phyloP scores from a whole-genome alignment of 805 yeast species.

The Diddensiella transvaalensis region DNA sequence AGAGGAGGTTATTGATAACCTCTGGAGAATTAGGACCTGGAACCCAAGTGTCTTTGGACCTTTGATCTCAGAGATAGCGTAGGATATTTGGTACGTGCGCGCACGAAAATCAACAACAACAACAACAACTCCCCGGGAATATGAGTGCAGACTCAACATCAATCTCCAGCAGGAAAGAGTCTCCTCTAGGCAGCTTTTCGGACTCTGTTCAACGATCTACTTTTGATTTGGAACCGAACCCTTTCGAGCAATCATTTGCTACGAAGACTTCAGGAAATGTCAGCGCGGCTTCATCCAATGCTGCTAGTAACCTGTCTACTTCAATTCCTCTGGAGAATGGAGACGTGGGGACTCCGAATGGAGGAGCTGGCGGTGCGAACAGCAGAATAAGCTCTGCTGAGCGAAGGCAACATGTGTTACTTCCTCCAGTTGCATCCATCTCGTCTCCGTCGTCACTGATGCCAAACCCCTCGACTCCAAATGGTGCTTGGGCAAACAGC shows the following conservation, averaged over 20 bases:
- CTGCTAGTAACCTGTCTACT: background rate
- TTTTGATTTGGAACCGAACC: slow-evolving; percentile 86
- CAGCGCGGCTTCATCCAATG: background rate
- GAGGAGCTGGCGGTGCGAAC: background rate
- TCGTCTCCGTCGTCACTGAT: slow-evolving; percentile 28
- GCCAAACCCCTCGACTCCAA: slow-evolving; percentile 15
- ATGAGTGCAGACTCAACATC: background rate
- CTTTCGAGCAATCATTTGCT: slow-evolving; percentile 94
- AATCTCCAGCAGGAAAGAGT: background rate
- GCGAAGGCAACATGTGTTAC: slow-evolving; percentile 19
- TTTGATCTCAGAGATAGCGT: too few species aligned
- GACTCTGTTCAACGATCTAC: slow-evolving; percentile 28
- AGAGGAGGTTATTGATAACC: too few species aligned
- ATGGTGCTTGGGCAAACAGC: slow-evolving; percentile 23
- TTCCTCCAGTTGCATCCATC: slow-evolving; percentile 29
- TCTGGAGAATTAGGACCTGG: too few species aligned
- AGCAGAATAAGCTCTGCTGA: background rate
- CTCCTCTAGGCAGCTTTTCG: slow-evolving; percentile 1
- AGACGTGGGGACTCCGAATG: background rate
- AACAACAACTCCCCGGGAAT: too few species aligned
- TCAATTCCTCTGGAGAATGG: too few species aligned
- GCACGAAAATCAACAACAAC: too few species aligned
- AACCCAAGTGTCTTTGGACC: too few species aligned
- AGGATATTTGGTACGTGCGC: too few species aligned
- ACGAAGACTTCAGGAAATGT: slow-evolving; percentile 35